Conservation (phyloP, 2,329 filamentous ascomycete species). For the Trichoderma sp. region DNA sequence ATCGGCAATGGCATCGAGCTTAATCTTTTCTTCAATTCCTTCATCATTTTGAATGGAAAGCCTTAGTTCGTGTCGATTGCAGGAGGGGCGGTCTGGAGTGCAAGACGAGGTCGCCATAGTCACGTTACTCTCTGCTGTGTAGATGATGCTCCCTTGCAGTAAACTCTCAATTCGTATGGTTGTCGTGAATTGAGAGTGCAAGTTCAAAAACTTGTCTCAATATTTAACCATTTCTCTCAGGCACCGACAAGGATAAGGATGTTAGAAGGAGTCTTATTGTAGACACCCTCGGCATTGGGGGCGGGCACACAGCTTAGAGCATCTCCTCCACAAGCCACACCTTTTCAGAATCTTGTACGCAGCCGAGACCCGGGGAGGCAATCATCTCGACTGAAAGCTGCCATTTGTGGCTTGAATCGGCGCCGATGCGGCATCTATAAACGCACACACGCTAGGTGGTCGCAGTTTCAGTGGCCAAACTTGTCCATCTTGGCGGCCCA, state of each 20-base stretch:
- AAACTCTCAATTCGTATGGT: neutral
- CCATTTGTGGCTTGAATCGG: neutral
- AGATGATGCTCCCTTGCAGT: neutral
- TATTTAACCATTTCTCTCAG: constrained; percentile 4
- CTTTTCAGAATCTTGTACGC: neutral
- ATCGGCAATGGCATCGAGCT: neutral
- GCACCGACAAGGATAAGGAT: neutral
- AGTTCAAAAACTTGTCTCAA: neutral
- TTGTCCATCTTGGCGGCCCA: constrained; percentile 14
- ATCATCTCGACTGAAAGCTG: neutral
- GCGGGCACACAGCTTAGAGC: constrained; percentile 15
- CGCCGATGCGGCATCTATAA: constrained; percentile 1
- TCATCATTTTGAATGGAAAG: neutral
- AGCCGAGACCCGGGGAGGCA: constrained; percentile 1
- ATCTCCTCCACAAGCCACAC: constrained; percentile 12
- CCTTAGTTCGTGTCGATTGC: neutral
- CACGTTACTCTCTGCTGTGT: neutral
- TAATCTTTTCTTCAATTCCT: neutral
- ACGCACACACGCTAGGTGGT: neutral
- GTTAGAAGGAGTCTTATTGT: constrained; percentile 9
- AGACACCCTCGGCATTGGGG: constrained; percentile 13
- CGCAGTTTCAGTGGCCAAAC: neutral
- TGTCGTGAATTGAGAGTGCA: neutral
- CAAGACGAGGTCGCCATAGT: neutral
- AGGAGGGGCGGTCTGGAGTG: neutral